phyloP scores from a whole-genome alignment of 495 filamentous ascomycete genomes.

The Zalerion maritima region DNA sequence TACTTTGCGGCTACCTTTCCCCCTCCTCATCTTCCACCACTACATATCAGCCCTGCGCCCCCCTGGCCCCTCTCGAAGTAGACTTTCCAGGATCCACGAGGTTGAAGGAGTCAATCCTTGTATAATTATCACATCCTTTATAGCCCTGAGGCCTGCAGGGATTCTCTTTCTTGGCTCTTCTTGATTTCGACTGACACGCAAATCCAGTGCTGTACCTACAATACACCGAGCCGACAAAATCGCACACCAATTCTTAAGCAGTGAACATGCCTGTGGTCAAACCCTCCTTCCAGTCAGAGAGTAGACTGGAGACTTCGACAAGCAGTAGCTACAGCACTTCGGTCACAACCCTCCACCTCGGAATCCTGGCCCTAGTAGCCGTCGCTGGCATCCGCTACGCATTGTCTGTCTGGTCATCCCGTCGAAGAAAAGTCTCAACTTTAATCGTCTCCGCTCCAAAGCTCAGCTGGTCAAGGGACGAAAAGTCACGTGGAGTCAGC shows the following conservation, averaged over 20 bases:
- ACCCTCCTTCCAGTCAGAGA: slow-evolving; percentile 17
- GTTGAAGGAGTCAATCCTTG: no score
- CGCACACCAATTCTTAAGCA: slow-evolving; percentile 16
- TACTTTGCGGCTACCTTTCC: no score
- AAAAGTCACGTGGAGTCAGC: slow-evolving; percentile 13
- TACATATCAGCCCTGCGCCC: no score
- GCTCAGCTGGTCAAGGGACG: slow-evolving; percentile 6
- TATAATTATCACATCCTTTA: no score
- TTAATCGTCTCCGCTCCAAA: slow-evolving; percentile 5
- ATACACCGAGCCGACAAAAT: no score
- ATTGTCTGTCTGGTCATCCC: slow-evolving; percentile 12
- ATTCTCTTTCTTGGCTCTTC: no score
- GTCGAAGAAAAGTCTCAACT: slow-evolving; percentile 2
- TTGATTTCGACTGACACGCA: no score
- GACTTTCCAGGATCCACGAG: no score
- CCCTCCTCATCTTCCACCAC: no score
- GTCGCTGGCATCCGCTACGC: slow-evolving; percentile 14
- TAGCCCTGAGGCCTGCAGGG: no score
- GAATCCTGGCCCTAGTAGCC: slow-evolving; percentile 12
- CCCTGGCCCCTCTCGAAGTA: no score
- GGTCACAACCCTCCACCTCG: slow-evolving; percentile 13
- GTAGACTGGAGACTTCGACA: slow-evolving; percentile 19
- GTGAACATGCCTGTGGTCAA: slow-evolving; percentile 29
- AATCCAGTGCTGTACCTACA: no score
- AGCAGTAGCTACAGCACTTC: slow-evolving; percentile 19